Evolutionary conservation across 2,329 filamentous ascomycete species (phyloP).

Genomic region (Penicillium aurantiogriseum): DNA sequence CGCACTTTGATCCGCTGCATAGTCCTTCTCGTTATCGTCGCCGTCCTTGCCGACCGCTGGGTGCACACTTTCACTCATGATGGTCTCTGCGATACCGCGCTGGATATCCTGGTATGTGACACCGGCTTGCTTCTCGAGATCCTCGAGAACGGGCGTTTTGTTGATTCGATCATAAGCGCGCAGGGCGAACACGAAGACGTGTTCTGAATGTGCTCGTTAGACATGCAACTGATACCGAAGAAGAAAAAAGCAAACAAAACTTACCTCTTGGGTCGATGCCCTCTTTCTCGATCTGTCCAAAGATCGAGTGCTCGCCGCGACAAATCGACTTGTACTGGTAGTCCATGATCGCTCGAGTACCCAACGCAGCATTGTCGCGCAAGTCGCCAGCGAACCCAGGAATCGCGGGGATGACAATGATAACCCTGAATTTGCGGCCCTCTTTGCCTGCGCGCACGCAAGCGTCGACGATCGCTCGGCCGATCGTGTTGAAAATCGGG

Average conservation of each 20-base stretch:
- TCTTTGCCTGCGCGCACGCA: constrained; percentile 78
- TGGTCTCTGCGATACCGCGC: constrained; percentile 80
- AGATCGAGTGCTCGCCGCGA: constrained; percentile 88
- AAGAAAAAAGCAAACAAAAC: background rate
- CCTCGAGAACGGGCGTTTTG: constrained; percentile 69
- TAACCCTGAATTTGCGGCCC: constrained; percentile 82
- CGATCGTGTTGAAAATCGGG: constrained; percentile 85
- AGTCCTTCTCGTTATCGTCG: constrained; percentile 41
- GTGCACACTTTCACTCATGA: constrained; percentile 74
- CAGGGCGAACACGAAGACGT: constrained; percentile 93
- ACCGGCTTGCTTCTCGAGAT: constrained; percentile 76
- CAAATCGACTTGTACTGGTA: constrained; percentile 97
- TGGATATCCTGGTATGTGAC: constrained; percentile 84
- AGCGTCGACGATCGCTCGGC: constrained; percentile 85
- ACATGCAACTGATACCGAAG: background rate
- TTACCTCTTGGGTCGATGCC: constrained; percentile 68
- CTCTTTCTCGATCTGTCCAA: constrained; percentile 68
- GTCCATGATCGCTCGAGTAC: constrained; percentile 94
- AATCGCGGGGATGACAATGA: constrained; percentile 85
- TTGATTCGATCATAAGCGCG: constrained; percentile 91
- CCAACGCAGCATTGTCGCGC: constrained; percentile 74
- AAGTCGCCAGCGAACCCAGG: constrained; percentile 94
- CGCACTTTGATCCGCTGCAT: constrained; percentile 33
- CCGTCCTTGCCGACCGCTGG: constrained; percentile 46
- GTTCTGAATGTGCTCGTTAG: constrained; percentile 45